Base-by-base conservation (phyloP, 2,329 filamentous ascomycete genomes). In the Ophiostoma piceae region DNA sequence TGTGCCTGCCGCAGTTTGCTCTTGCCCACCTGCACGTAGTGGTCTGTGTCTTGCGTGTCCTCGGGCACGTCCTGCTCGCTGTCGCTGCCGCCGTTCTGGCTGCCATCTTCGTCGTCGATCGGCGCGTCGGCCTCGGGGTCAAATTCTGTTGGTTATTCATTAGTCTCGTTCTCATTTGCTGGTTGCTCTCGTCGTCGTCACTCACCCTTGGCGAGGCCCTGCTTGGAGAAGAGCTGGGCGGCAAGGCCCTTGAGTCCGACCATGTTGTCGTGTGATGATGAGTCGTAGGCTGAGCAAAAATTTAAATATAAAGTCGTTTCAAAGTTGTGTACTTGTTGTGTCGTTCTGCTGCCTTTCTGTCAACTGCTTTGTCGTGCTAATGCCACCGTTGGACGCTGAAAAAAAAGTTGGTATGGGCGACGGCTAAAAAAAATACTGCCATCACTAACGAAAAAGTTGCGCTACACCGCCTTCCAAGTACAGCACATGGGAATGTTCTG, bases 21-120 rank as follows among this genome's bases (percentile, higher is more conserved):
- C 83, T 94, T 95, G 26, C 89, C 90, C 41, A 97, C 92, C 68
- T 85, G 80, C 62, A 91, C 85, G 77, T 98, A 98, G 78, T 98
- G 94, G 75, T 97, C 94, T 41, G 94, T 90, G 26, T 90, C 92
- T n/a, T 71, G 69, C 12, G 84, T 83, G 71, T 85, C 80, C 66
- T 83, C 83, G 37, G 84, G 81, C 5, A 80, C 81, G 74, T 83
- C 83, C 19, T 79, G 82, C 22, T 81, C 82, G 73, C 81, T 84
- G 39, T 79, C 83, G 64, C 84, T 86, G 67, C 82, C 86, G 11
- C 64, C 71, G 26, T 70, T 67, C 41, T 68, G 69, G 67, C 67
- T 72, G n/a, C 85, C 85, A 70, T 83, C 84, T n/a, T 84, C 84
- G 73, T 80, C 86, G 69, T 83, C 84, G 72, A 80, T 79, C 19